Evolutionary conservation across 768 basidiomycete species (phyloP).

Genomic region (Chalciporus sphaerocephalus): DNA sequence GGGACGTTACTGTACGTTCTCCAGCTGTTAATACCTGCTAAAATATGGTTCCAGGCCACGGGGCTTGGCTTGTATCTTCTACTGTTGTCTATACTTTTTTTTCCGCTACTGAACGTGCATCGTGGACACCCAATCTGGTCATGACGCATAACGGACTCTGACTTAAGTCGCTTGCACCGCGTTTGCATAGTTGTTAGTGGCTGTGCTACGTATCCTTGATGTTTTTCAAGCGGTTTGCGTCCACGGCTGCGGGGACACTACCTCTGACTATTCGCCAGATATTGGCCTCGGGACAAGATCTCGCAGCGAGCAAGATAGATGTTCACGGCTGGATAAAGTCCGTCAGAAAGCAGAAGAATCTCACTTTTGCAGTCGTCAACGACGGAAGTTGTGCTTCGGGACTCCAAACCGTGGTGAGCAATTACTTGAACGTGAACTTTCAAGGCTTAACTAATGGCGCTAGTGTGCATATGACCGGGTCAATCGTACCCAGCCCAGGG

Average conservation of each 20-base stretch:
- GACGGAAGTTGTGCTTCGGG: constrained; percentile 74
- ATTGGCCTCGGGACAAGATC: constrained; percentile 20
- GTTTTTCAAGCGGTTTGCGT: constrained; percentile 28
- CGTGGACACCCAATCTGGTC: too few relatives aligned
- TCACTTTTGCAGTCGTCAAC: constrained; percentile 78
- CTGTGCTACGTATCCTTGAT: constrained; percentile 23
- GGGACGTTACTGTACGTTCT: constrained; percentile 8
- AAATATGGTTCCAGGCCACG: constrained; percentile 20
- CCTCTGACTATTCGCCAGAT: constrained; percentile 37
- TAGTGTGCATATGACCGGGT: constrained; percentile 48
- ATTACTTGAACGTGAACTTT: constrained; percentile 13
- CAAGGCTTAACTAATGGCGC: constrained; percentile 46
- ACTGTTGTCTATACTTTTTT: constrained; percentile 9
- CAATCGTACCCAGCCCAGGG: constrained; percentile 44
- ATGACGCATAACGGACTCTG: too few relatives aligned
- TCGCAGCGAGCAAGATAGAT: constrained; percentile 23
- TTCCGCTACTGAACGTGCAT: background rate
- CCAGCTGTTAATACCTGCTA: constrained; percentile 18
- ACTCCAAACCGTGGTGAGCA: constrained; percentile 72
- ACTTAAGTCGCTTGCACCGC: too few relatives aligned
- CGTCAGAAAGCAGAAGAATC: constrained; percentile 78
- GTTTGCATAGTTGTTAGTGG: constrained; percentile 11
- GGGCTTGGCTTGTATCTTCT: constrained; percentile 22
- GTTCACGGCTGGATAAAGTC: constrained; percentile 87
- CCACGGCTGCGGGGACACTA: constrained; percentile 25